Evolutionary conservation across 495 filamentous ascomycete species (phyloP), one percentile per base, ranked within the genome.

Genomic region (Aspergillus leporis): DNA sequence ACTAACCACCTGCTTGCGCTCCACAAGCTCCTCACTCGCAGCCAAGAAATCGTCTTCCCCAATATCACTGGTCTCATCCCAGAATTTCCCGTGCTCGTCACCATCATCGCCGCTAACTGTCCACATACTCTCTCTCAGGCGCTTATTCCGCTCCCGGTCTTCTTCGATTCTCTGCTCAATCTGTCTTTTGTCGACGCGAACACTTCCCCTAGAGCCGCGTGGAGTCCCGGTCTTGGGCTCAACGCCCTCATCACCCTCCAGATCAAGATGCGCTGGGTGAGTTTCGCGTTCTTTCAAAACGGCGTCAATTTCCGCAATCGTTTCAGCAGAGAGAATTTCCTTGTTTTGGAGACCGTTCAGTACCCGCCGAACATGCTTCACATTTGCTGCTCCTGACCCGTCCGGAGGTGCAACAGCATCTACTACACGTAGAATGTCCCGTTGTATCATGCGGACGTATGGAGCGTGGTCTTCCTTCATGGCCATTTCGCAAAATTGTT

Each of bases 81-180:
- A 91, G 53, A 91, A 67, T 66, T 84, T 84, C 56, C 92, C 85
- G 58, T 87, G 87, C 5, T 85, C 80, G 30, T 88, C 85, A 3
- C 69, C 72, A 41, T 83, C 77, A 32, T 80, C 79, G 8, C 77
- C 75, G 49, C 80, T 83, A 3, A 96, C 85, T 2, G 90, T 88
- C 94, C 95, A 98, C 68, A 93, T 93, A 62, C 83, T 89, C 70
- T 98, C 94, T 16, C 94, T 72, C 59, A 90, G 76, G 38, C 94
- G 77, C 78, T 98, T 98, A 73, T 98, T 96, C 41, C 94, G 81
- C 71, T 98, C 95, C 8, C 94, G 80, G 73, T 98, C 94, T 69
- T 98, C 94, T 61, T 98, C 95, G 61, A 98, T 97, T 51, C 94
- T 75, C 77, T 97, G 93, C 74, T 97, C 92, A 36, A 96, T 90